Percentiles rank a stretch among this genome's conserved stretches.
These are phyloP conservation scores for Testicularia cyperi DNA, from an alignment of 1,284 basidiomycete species.

Conservation along the genomic window DNA sequence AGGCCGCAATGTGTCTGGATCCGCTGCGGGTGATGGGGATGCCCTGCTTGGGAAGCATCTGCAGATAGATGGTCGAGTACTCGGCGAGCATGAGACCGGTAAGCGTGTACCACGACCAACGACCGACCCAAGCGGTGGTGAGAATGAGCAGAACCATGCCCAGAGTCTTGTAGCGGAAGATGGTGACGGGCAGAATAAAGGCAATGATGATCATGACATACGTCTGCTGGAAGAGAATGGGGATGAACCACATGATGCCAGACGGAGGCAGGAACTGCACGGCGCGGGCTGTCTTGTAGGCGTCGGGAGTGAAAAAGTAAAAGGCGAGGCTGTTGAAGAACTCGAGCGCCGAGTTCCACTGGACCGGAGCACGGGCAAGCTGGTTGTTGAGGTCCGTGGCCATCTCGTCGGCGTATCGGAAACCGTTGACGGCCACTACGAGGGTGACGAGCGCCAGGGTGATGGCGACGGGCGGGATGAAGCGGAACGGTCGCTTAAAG, in stretches of 20 bases:
- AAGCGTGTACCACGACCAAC: constrained; percentile 47
- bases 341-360: constrained; percentile 30
- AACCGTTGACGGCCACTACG: constrained; percentile 30
- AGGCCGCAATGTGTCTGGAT: constrained; percentile 2
- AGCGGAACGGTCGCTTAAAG: constrained; percentile 44
- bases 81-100: constrained; percentile 46
- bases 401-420: constrained; percentile 22
- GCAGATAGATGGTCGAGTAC: constrained; percentile 33
- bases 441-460: constrained; percentile 33
- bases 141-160: constrained; percentile 33
- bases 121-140: constrained; percentile 44
- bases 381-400: constrained; percentile 18
- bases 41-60: constrained; percentile 7
- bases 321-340: constrained; percentile 42
- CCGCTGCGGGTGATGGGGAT: constrained; percentile 18
- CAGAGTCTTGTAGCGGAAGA: constrained; percentile 37
- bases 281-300: constrained; percentile 21
- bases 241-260: constrained; percentile 43
- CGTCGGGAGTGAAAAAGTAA: constrained; percentile 32
- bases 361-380: constrained; percentile 23
- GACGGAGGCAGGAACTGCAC: constrained; percentile 30
- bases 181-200: constrained; percentile 35
- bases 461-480: constrained; percentile 36
- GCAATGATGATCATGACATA: constrained; percentile 43
- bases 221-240: constrained; percentile 43